Evolutionary conservation across 31 red algal genomes (phyloP).

Genomic region (Porphyra umbilicalis): DNA sequence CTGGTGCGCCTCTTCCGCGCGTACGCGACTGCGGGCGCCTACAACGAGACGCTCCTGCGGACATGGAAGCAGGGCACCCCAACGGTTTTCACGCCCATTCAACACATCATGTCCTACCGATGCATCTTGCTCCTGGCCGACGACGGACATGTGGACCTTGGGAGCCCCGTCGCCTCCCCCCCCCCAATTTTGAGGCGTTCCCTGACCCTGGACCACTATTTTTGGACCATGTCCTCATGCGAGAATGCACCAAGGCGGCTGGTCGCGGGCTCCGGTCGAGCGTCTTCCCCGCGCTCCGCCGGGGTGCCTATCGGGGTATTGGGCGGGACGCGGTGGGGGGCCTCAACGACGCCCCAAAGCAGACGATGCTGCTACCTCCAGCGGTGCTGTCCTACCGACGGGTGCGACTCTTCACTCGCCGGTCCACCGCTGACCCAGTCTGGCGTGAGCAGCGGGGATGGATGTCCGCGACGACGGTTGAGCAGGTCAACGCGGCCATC

Average conservation of each 20-base stretch:
- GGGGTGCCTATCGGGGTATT: too few relatives aligned
- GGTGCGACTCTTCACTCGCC: background rate
- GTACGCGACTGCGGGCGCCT: background rate
- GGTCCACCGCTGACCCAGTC: too few relatives aligned
- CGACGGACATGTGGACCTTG: background rate
- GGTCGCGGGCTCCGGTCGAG: too few relatives aligned
- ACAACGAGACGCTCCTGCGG: background rate
- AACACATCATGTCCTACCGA: background rate
- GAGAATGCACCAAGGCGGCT: background rate
- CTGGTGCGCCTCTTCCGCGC: background rate
- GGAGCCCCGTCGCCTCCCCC: background rate
- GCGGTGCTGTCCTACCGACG: too few relatives aligned
- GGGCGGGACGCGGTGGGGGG: too few relatives aligned
- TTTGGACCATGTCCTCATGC: background rate
- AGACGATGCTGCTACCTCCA: too few relatives aligned
- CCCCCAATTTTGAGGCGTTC: background rate
- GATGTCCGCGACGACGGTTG: too few relatives aligned
- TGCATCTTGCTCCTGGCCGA: background rate
- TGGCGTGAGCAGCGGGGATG: too few relatives aligned
- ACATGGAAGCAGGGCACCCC: background rate
- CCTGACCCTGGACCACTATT: background rate
- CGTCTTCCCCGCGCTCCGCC: too few relatives aligned
- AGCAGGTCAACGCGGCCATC: too few relatives aligned
- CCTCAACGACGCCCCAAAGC: too few relatives aligned
- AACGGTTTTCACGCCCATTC: background rate